Conservation (phyloP, 2,329 filamentous ascomycete species). For the Corinectria fuckeliana region DNA sequence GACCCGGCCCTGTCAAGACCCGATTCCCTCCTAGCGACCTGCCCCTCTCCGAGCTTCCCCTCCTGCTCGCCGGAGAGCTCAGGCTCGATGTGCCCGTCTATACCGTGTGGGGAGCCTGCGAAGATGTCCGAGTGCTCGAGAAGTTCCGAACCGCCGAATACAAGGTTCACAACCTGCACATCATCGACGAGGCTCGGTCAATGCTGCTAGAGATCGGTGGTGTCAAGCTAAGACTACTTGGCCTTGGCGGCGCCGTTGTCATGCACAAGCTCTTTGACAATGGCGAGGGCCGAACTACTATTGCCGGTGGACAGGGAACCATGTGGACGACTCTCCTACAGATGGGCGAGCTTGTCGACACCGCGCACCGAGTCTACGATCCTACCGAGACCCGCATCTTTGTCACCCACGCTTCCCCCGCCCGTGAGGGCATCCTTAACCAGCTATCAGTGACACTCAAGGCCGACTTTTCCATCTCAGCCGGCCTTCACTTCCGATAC, state of each 20-base stretch:
- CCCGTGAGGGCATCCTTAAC: conserved; percentile 94
- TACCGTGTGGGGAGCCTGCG: conserved; percentile 98
- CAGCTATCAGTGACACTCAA: conserved; percentile 97
- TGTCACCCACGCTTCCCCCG: conserved; percentile 95
- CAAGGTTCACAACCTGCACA: conserved; percentile 96
- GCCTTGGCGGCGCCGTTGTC: conserved; percentile 93
- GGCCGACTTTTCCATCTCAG: conserved; percentile 97
- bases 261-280: conserved; percentile 99
- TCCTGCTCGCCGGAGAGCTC: conserved; percentile 85
- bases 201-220: conserved; percentile 93
- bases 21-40: conserved; percentile 83
- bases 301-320: conserved; percentile 95
- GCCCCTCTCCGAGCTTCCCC: conserved; percentile 88
- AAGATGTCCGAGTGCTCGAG: conserved; percentile 96
- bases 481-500: conserved; percentile 96
- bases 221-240: conserved; percentile 92
- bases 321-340: conserved; percentile 99
- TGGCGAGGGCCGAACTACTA: conserved; percentile 95
- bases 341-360: conserved; percentile 98
- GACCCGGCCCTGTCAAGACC: conserved; percentile 81
- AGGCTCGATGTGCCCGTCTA: conserved; percentile 97
- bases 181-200: conserved; percentile 97
- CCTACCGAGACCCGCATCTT: conserved; percentile 97
- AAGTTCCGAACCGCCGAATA: conserved; percentile 98
- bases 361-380: conserved; percentile 97